Evolutionary conservation across 257 asterid genomes (phyloP), one percentile per base, ranked within the genome.

Genomic region (Agastache rugosa): DNA sequence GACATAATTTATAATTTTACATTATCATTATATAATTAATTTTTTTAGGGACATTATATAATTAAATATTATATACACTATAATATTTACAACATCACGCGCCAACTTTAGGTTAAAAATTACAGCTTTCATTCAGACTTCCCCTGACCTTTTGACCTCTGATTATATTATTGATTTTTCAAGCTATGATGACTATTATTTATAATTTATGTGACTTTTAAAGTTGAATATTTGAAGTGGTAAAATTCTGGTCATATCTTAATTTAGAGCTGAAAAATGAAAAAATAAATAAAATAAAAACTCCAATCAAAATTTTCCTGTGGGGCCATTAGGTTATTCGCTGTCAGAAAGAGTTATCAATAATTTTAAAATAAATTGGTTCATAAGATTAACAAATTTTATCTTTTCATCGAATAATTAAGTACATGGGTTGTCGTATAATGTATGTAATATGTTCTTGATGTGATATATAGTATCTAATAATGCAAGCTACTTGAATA

Each of bases 381-480:
- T 67, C 44, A 14, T 65, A 42, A 55, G 79, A 37, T 41, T 16
- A 60, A 16, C 31, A 42, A 27, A 31, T 15, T 59, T 42, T 35
- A 47, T 27, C n/a, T 61, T 44, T 44, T 12, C 20, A 8, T 31
- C 2, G 37, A 58, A 41, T 25, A n/a, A n/a, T n/a, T n/a, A 34
- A 39, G 67, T 76, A 60, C 67, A 62, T 76, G 67, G 67, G 50
- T 75, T 75, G 69, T 67, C 70, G 60, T 9, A 41, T 2, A 25
- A 20, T 58, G 41, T 39, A 39, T 50, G 11, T 12, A 3, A 23
- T 31, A 45, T 45, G 44, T 15, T 60, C 34, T 72, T 60, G 62
- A 44, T 60, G 42, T 45, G 53, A 58, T 44, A 22, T 20, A 20
- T 48, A 12, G 14, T 55, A 58, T 56, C 69, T 65, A 29, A 44